Conservation (phyloP, 2,329 filamentous ascomycete genomes). For the Alternaria gaisen region DNA sequence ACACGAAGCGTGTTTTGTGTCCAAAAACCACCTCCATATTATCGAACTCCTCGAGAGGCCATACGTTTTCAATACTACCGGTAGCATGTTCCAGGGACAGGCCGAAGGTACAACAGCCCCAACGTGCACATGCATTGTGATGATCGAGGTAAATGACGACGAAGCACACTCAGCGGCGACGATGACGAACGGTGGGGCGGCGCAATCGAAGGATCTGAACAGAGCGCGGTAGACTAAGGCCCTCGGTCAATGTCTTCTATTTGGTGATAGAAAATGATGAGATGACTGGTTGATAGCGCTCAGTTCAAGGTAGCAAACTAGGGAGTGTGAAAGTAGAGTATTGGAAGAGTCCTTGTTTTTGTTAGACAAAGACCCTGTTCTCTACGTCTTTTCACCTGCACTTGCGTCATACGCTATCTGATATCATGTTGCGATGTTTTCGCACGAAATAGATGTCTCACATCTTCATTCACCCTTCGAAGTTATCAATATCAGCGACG, state of each 20-base stretch:
- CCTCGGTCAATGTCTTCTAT: not conserved
- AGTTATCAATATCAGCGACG: not conserved
- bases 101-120: not conserved
- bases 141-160: not conserved
- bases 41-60: not conserved
- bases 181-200: not conserved
- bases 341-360: not conserved
- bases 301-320: not conserved
- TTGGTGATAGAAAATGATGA: not conserved
- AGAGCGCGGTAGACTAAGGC: not conserved
- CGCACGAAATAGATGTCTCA: too few species aligned
- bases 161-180: not conserved
- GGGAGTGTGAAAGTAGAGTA: not conserved
- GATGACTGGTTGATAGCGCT: not conserved
- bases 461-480: too few species aligned
- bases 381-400: too few species aligned
- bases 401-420: too few species aligned
- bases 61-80: not conserved
- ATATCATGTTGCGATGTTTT: too few species aligned
- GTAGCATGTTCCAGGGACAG: not conserved
- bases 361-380: not conserved
- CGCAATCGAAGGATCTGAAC: not conserved
- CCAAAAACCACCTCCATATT: not conserved
- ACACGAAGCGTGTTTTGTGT: not conserved
- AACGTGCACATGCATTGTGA: conserved; percentile 1